Conservation (phyloP, 2,329 filamentous ascomycete species). For the Zymoseptoria brevis region DNA sequence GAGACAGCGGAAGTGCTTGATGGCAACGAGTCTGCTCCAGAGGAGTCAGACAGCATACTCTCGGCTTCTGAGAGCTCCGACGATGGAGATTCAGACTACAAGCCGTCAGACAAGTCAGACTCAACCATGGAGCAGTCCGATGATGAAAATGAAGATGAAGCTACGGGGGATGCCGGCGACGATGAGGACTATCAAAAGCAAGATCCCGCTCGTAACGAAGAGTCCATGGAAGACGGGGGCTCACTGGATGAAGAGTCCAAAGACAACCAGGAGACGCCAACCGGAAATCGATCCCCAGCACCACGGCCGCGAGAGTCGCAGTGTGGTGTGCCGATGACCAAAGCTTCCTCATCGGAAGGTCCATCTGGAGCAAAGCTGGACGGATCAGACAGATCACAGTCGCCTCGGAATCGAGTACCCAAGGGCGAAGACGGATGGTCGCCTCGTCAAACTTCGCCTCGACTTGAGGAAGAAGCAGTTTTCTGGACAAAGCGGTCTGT, state of each 20-base stretch:
- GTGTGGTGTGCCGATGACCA: background rate
- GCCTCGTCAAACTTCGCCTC: background rate
- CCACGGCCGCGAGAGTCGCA: background rate
- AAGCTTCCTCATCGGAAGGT: background rate
- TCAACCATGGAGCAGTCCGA: background rate
- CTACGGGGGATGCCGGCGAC: background rate
- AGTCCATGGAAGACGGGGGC: background rate
- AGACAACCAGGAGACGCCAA: background rate
- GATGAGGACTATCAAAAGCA: background rate
- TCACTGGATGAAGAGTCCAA: background rate
- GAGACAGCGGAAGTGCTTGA: background rate
- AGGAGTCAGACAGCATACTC: background rate
- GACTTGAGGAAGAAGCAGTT: background rate
- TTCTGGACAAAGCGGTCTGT: background rate
- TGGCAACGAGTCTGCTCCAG: background rate
- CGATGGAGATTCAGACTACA: background rate
- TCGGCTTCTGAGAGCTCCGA: background rate
- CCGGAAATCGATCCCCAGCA: background rate
- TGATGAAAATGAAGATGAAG: background rate
- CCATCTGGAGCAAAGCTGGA: background rate
- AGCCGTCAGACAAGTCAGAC: background rate
- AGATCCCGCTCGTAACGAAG: background rate
- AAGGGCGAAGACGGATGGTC: background rate
- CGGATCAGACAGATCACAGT: background rate
- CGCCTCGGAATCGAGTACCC: background rate